Base-by-base conservation (phyloP, 2,329 filamentous ascomycete genomes). In the Daldinia sp. region DNA sequence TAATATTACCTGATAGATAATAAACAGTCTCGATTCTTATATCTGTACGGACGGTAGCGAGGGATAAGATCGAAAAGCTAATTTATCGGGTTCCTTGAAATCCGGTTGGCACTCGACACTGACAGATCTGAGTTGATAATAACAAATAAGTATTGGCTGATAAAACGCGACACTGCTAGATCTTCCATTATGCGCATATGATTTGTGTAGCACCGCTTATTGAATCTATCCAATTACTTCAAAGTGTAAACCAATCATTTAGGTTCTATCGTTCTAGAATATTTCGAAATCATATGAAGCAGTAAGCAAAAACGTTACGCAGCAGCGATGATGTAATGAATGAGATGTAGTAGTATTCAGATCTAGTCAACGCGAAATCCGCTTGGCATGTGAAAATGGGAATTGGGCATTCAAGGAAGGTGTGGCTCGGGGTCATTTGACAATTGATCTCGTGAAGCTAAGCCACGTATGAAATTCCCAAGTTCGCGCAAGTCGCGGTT, bases 371-470 rank as follows among this genome's bases (percentile, higher is more conserved):
- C n/a, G 50, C 25, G 30, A 30, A 58, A 58, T 58, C 32, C 34
- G 35, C 17, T 29, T 27, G n/a, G 29, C 64, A 66, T 66, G 64
- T 66, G 64, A 66, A 66, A 66, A 32, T 43, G 17, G 23, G 27
- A 61, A 39, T 49, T 11, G n/a, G n/a, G n/a, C n/a, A n/a, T n/a
- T n/a, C n/a, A n/a, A 5, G 43, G 35, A 64, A 9, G 30, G 15
- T 27, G 27, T 17, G 58, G 63, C 63, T 62, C 35, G n/a, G n/a
- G 27, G 32, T 55, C 58, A 58, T 54, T 54, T 49, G 61, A 45
- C 54, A 41, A 25, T 34, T n/a, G 29, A 27, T 9, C 7, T 17
- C 19, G 15, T 32, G 34, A 43, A 4, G 23, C 37, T 34, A 48
- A 30, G 45, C 45, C 45, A 48, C 45, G 21, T 9, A 43, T 4